phyloP scores from a whole-genome alignment of 2,329 filamentous ascomycete genomes.

The Beauveria asiatica region DNA sequence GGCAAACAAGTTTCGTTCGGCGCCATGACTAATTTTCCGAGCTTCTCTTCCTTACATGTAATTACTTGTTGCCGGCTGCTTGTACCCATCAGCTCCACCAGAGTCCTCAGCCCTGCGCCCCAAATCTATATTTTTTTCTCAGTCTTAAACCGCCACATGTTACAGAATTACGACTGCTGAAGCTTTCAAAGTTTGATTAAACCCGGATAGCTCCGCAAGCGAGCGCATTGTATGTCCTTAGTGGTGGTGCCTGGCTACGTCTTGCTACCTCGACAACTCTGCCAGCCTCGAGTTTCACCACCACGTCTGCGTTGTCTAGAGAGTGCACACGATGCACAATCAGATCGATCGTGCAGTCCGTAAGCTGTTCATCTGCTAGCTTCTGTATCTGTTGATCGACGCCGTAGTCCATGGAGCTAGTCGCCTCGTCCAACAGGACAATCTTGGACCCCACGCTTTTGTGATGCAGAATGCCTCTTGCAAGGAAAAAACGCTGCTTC shows the following conservation, averaged over 20 bases:
- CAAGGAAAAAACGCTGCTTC: background rate
- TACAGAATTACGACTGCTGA: too few relatives aligned
- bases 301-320: background rate
- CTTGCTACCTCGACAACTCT: background rate
- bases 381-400: background rate
- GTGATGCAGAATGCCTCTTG: background rate
- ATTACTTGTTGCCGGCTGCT: too few relatives aligned
- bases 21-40: too few relatives aligned
- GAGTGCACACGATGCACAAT: conserved; percentile 5
- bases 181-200: too few relatives aligned
- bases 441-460: background rate
- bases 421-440: conserved; percentile 5
- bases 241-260: background rate
- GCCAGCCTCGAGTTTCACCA: conserved; percentile 1
- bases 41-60: too few relatives aligned
- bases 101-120: too few relatives aligned
- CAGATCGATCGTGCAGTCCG: background rate
- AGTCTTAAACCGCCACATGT: too few relatives aligned
- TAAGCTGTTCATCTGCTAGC: background rate
- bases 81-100: too few relatives aligned
- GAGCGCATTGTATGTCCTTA: too few relatives aligned
- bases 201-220: too few relatives aligned
- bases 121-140: too few relatives aligned
- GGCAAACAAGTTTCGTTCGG: too few relatives aligned
- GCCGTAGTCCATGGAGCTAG: background rate